A percentile compares a stretch with the other conserved stretches of the same genome.
These are phyloP conservation scores for Lactarius akahatsu DNA, from an alignment of 768 basidiomycete species.

Conservation along the genomic window DNA sequence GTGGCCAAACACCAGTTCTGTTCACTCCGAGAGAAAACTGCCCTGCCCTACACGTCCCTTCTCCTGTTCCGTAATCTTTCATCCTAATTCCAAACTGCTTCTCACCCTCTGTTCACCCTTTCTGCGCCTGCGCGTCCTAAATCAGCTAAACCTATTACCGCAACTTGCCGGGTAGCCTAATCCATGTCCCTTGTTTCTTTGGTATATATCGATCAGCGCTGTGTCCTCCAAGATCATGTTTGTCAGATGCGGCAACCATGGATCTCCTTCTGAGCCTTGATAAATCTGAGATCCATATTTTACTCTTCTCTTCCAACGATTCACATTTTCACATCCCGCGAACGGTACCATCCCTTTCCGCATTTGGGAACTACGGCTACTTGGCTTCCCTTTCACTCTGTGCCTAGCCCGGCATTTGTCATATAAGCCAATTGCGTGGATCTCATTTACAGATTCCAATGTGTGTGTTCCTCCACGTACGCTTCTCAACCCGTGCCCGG, in stretches of 20 bases:
- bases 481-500: constrained; percentile 25
- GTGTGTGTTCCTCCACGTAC: constrained; percentile 15
- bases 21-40: constrained; percentile 21
- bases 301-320: constrained; percentile 16
- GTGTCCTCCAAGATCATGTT: not conserved
- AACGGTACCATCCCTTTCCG: constrained; percentile 24
- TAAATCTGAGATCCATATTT: constrained; percentile 23
- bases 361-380: constrained; percentile 26
- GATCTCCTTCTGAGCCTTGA: constrained; percentile 20
- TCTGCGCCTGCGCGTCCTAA: constrained; percentile 27
- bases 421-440: constrained; percentile 29
- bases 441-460: constrained; percentile 28
- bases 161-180: constrained; percentile 27
- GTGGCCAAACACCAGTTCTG: constrained; percentile 23
- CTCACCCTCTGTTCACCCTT: constrained; percentile 19
- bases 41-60: constrained; percentile 23
- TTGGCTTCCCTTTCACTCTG: constrained; percentile 20
- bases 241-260: constrained; percentile 24
- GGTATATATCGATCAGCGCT: constrained; percentile 26
- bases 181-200: constrained; percentile 22
- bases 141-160: constrained; percentile 28
- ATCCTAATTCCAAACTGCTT: constrained; percentile 18
- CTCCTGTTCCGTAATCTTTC: constrained; percentile 29
- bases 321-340: constrained; percentile 30
- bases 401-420: constrained; percentile 28